Percentiles rank a stretch among this genome's conserved stretches.
phyloP scores from a whole-genome alignment of 352 stramenopile genomes.

The Pythium rhizo-oryzae region DNA sequence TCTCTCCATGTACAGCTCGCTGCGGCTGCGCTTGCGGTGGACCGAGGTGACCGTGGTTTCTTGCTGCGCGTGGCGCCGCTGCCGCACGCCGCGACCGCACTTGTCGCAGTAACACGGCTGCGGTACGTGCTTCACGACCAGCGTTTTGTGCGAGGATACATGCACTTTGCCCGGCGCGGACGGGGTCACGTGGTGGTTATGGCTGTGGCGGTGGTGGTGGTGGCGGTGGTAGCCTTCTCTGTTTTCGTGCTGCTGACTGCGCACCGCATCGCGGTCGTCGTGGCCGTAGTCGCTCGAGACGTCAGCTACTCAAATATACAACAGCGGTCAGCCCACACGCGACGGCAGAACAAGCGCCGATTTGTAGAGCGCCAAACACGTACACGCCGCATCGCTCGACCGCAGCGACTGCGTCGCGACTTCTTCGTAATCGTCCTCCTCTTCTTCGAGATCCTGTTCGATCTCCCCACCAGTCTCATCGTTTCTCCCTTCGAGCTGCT shows the following conservation, averaged over 20 bases:
- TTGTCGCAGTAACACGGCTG: constrained; percentile 11
- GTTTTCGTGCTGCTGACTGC: neutral
- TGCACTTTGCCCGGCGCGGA: constrained; percentile 12
- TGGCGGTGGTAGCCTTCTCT: neutral
- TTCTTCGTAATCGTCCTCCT: constrained; percentile 1
- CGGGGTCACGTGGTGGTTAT: neutral
- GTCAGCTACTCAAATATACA: constrained; percentile 7
- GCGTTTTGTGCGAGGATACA: constrained; percentile 23
- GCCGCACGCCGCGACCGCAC: neutral
- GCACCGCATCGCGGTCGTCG: neutral
- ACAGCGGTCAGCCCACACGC: neutral
- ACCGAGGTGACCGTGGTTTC: constrained; percentile 1
- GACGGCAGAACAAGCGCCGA: neutral
- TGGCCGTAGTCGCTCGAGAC: constrained; percentile 20
- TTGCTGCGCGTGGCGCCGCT: neutral
- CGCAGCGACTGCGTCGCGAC: constrained; percentile 12
- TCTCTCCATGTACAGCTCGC: constrained; percentile 13
- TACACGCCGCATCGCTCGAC: constrained; percentile 9
- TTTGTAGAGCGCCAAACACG: neutral
- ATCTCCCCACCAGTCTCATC: constrained; percentile 4
- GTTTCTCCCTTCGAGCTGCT: neutral
- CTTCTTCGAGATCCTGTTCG: constrained; percentile 1
- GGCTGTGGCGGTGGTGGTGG: neutral
- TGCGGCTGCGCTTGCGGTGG: constrained; percentile 20
- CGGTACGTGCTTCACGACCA: constrained; percentile 19